Base-by-base conservation (phyloP, 805 yeast species). In the Gaillardinia entomophila region DNA sequence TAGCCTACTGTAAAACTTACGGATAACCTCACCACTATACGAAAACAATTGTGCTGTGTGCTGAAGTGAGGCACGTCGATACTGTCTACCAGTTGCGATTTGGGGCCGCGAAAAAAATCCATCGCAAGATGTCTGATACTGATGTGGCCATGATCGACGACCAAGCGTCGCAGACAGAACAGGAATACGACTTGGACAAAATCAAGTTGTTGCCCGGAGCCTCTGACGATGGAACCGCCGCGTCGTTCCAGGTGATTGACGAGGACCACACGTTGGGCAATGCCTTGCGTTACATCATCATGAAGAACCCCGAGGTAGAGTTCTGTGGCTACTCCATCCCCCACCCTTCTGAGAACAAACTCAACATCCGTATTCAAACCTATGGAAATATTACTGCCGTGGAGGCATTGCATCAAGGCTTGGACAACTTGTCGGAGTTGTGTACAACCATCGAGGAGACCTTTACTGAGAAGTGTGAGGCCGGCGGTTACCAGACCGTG, bases 271-370 rank as follows among this genome's bases (percentile, higher is more conserved):
- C 98, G 1, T 63, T 92, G 31, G 98, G 98, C 16, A 92, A 92
- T 52, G 83, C 97, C 4, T 73, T 92, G 33, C 79, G 97, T 56
- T 89, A 88, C 60, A 79, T 90, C 55, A 87, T 92, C 48, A 88
- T 92, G 95, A 89, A 90, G 64, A 92, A 92, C 48, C 96, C 97
- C 24, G 95, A 88, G 44, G 98, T 92, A 16, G 98, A 92, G 55
- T 92, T 92, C 58, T 90, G 97, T 55, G 98, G 98, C 35, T 92
- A 92, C 64, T 87, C 97, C 27, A 92, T 92, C 45, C 98, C 98
- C 8, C 98, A 92, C 61, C 98, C 98, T 13, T 85, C 96, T 23
- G 98, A 92, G 62, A 71, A 86, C 39, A 82, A 83, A 46, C 67
- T 92, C 61, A 87, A 92, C 62, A 57, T 92, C 36, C 78, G 98